Evolutionary conservation across 129 eudicot genomes (phyloP), one percentile per base, ranked within the genome.

Genomic region (Scalesia atractyloides): DNA sequence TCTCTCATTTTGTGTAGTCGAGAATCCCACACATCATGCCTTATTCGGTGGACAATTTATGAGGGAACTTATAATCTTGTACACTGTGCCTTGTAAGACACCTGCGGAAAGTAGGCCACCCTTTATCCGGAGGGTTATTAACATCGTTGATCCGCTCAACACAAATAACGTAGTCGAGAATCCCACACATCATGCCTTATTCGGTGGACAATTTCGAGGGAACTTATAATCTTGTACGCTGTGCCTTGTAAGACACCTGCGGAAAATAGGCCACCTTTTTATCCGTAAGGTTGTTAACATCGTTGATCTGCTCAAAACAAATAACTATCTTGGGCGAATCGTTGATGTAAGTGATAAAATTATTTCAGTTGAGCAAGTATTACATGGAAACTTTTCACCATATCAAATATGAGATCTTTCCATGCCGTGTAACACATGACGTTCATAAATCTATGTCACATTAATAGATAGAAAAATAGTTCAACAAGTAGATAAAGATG

Each of bases 261-360:
- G 70, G 64, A 56, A 64, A 70, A 66, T 54, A 50, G 68, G 24
- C 83, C 76, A 58, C 39, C 64, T n/a, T 41, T 90, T 95, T 76
- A 59, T 64, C 39, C 62, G 26, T 9, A 90, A 88, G 87, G 63
- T 68, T 82, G 70, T 95, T 5, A 95, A 95, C 78, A 91, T 95
- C 16, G 70, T 90, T n/a, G 99, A 95, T 76, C 97, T 96, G 5
- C 73, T 90, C 63, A 95, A 86, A 68, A 91, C 64, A 59, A 84
- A 66, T 75, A 90, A 95, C 80, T 90, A 90, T 80, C 88, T 95
- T 56, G 99, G 97, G 13, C 96, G 97, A 73, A 88, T 97, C 73
- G 84, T 95, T 59, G 19, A 77, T 76, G 95, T 91, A 67, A 54
- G 52, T n/a, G 9, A n/a, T 46, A 14, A 53, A 8, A 44, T 37